These are phyloP conservation scores for Trametes cinnabarina DNA, from an alignment of 768 basidiomycete genomes.

Conservation along the genomic window DNA sequence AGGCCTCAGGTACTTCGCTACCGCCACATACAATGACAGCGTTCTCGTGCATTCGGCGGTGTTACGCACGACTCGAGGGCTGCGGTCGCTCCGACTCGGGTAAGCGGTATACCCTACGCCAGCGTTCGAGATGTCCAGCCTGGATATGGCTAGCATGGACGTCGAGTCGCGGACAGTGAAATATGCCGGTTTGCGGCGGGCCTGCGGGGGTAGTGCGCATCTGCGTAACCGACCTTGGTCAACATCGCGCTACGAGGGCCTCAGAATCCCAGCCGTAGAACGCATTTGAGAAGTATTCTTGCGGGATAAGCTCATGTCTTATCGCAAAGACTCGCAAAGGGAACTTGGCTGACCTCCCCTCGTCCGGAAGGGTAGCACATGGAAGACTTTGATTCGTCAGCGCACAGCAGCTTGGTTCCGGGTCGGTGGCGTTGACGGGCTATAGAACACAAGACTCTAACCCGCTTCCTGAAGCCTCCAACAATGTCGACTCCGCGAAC, in stretches of 20 bases:
- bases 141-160: constrained; percentile 3
- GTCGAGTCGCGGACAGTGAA: constrained; percentile 1
- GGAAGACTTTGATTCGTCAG: no score
- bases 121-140: not conserved
- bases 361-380: not conserved
- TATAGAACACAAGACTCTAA: not conserved
- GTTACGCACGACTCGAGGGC: not conserved
- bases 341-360: no score
- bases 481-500: constrained; percentile 3
- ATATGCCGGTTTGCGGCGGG: constrained; percentile 1
- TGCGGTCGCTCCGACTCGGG: not conserved
- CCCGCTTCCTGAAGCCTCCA: not conserved
- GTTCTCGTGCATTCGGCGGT: not conserved
- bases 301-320: not conserved
- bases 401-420: no score
- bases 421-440: not conserved
- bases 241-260: not conserved
- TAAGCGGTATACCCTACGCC: not conserved
- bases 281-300: not conserved
- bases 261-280: not conserved
- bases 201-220: constrained; percentile 9
- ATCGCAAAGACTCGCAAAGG: not conserved
- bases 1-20: not conserved
- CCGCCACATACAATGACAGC: not conserved
- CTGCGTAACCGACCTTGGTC: not conserved